Evolutionary conservation across 306 rosid genomes (phyloP), one percentile per base, ranked within the genome.

Genomic region (Herpetospermum pedunculosum): DNA sequence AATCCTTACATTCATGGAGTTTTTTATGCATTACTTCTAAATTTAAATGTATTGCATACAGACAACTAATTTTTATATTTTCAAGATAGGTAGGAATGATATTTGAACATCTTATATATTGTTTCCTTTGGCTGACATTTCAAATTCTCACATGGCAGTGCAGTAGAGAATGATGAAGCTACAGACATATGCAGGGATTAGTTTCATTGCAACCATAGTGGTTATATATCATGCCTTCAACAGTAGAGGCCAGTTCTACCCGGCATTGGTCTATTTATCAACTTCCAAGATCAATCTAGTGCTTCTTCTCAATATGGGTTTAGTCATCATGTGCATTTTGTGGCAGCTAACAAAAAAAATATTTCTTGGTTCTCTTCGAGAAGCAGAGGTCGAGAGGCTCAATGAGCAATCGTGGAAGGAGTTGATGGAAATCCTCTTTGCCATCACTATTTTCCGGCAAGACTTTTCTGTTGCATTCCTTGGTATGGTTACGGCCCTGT

Each of bases 321-420:
- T 95, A 77, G 96, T 89, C 75, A 37, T 89, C 57, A 91, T 91
- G 97, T 95, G 97, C 80, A 81, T 78, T 77, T 40, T 95, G 58
- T 95, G 99, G 99, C 96, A 95, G 83, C 69, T 95, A 64, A 85
- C 96, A 0, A 95, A 95, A 48, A 88, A 81, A 78, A 50, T 95
- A 15, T 95, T 95, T 80, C 85, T 95, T 32, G 99, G 99, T 70
- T 71, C 95, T 4, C 97, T 95, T 26, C 87, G 99, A n/a, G 99
- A 95, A 83, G 97, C 99, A 0, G 99, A 95, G 92, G 90, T 95
- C 2, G 99, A 95, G 90, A 89, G 97, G 89, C 96, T 95, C 57
- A 95, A 95, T 50, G 99, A 95, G 83, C 99, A 95, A 41, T 95
- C 96, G 0, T 95, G 99, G 99, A 89, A 97, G 83, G 99, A 95